phyloP scores from a whole-genome alignment of 2,329 filamentous ascomycete genomes.

The Aspergillus candidus region DNA sequence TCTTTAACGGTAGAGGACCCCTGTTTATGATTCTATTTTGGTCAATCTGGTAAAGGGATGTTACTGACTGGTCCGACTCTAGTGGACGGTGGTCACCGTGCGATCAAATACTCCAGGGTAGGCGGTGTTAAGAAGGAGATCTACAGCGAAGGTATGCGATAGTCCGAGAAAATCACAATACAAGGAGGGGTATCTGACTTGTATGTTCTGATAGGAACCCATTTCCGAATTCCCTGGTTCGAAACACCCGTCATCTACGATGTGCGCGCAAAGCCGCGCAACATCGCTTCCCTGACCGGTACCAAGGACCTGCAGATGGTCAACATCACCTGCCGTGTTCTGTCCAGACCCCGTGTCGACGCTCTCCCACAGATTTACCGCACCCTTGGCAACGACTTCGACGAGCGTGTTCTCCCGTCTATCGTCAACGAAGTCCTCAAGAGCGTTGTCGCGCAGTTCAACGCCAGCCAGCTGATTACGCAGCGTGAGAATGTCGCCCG shows the following conservation, averaged over 20 bases:
- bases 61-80: conserved; percentile 12
- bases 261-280: conserved; percentile 93
- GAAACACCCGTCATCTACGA: conserved; percentile 96
- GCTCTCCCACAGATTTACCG: conserved; percentile 95
- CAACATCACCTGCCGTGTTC: conserved; percentile 99
- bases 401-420: conserved; percentile 91
- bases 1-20: conserved; percentile 56
- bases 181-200: too few species aligned
- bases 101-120: conserved; percentile 94
- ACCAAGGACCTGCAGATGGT: conserved; percentile 99
- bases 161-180: too few species aligned
- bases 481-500: conserved; percentile 95
- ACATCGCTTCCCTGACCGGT: conserved; percentile 91
- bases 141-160: conserved; percentile 72
- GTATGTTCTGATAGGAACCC: conserved; percentile 59
- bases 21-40: neutral
- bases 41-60: neutral
- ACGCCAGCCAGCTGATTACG: conserved; percentile 95
- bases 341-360: conserved; percentile 80
- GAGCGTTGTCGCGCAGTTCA: conserved; percentile 98
- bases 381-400: conserved; percentile 90
- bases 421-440: conserved; percentile 99
- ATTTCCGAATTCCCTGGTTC: conserved; percentile 92
- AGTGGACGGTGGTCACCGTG: conserved; percentile 97
- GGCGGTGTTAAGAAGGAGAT: conserved; percentile 95